Conservation (phyloP, 2,329 filamentous ascomycete species). For the Aspergillus sp. region DNA sequence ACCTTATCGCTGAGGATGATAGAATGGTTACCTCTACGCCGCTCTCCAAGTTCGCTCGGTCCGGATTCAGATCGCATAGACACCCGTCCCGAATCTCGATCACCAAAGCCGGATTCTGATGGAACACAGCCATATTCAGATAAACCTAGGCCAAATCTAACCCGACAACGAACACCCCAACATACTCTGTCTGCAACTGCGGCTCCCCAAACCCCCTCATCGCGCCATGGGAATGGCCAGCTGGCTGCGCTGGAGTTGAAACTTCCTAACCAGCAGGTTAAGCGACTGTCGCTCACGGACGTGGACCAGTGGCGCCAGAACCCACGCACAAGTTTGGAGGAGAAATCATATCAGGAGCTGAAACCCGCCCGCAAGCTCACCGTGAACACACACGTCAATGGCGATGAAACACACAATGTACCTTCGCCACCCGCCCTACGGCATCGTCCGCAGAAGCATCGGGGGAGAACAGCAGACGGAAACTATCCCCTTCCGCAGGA, state of each 20-base stretch:
- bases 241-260: constrained; percentile 42
- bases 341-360: constrained; percentile 34
- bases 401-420: constrained; percentile 31
- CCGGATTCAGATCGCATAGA: constrained; percentile 14
- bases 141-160: constrained; percentile 15
- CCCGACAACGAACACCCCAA: constrained; percentile 12
- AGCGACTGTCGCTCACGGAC: constrained; percentile 43
- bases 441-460: constrained; percentile 44
- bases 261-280: constrained; percentile 41
- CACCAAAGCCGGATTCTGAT: constrained; percentile 17
- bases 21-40: constrained; percentile 49
- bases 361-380: constrained; percentile 35
- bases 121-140: constrained; percentile 11
- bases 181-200: constrained; percentile 6
- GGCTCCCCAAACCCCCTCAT: constrained; percentile 34
- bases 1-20: constrained; percentile 49
- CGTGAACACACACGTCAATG: constrained; percentile 32
- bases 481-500: constrained; percentile 22
- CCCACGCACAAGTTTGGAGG: constrained; percentile 34
- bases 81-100: constrained; percentile 6
- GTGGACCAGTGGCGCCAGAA: constrained; percentile 40
- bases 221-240: constrained; percentile 26
- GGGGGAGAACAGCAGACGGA: constrained; percentile 31
- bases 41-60: constrained; percentile 27
- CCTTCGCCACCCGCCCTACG: constrained; percentile 44